Evolutionary conservation across 495 filamentous ascomycete genomes (phyloP), one percentile per base, ranked within the genome.

Genomic region (Xylaria longipes): DNA sequence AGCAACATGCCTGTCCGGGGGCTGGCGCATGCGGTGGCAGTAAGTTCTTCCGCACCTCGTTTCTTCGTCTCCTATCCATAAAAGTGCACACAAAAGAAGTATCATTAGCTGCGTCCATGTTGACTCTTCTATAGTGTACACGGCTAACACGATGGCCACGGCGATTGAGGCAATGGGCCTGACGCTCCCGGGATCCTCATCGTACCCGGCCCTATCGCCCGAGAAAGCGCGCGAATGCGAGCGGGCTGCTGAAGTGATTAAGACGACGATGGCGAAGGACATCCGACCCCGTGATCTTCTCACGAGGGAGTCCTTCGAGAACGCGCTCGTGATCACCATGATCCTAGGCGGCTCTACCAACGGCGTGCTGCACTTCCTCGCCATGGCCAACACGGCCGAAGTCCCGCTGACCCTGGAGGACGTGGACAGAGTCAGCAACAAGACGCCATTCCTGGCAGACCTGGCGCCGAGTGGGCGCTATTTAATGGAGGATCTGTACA

Each of bases 101-200:
- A 45, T 50, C 20, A 48, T 46, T 0, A 9, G n/a, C 41, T 43
- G 14, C n/a, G 3, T n/a, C 27, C 22, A 27, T 48, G n/a, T 15
- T 69, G 20, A 61, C 54, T 57, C 15, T 64, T 11, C 91, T 90
- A 54, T 37, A 71, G 69, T 99, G 93, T 89, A 92, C 81, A 99
- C 96, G 3, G 96, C 96, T 68, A 99, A 99, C 80, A 98, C 96
- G 2, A 97, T 99, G 95, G 93, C 94, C 6, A 97, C 94, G 0
- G 94, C 94, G 17, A 94, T 99, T 73, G 96, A 99, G 80, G 92
- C 94, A 9, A 97, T 99, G 93, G 96, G 96, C 65, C 86, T 99
- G 29, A 90, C 90, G 3, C 86, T 98, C 20, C 95, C 96, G 0
- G 95, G 95, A 12, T 97, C 94, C 1, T 97, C 94, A 0, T 95